Evolutionary conservation across 2,329 filamentous ascomycete genomes (phyloP).

Genomic region (Biscogniauxia marginata): DNA sequence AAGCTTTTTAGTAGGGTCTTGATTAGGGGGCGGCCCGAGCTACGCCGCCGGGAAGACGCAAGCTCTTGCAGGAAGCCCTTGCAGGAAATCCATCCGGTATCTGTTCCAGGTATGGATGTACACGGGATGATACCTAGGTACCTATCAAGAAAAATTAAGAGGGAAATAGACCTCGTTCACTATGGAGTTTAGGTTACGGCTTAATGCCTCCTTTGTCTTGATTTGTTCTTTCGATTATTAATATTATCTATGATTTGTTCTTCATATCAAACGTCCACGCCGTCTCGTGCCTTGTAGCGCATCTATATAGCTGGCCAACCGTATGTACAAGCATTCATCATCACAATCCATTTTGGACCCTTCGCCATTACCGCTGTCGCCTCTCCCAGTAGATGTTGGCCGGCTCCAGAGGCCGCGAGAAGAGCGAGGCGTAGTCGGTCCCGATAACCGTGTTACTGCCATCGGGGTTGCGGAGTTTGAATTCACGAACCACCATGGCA

Average conservation of each 20-base stretch:
- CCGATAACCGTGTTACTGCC: slow-evolving; percentile 67
- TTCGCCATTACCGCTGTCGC: slow-evolving; percentile 41
- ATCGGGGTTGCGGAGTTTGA: slow-evolving; percentile 76
- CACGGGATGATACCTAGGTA: too few relatives aligned
- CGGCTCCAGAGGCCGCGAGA: slow-evolving; percentile 70
- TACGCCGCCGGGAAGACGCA: too few relatives aligned
- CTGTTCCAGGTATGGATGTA: too few relatives aligned
- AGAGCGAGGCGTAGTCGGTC: slow-evolving; percentile 68
- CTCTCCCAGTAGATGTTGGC: slow-evolving; percentile 75
- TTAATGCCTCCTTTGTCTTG: too few relatives aligned
- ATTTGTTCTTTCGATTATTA: neutral
- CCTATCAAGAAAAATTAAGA: too few relatives aligned
- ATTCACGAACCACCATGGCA: slow-evolving; percentile 70
- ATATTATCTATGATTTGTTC: neutral
- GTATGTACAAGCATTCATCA: slow-evolving; percentile 19
- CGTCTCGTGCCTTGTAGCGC: neutral
- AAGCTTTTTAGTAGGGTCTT: neutral
- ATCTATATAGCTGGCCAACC: neutral
- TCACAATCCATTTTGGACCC: slow-evolving; percentile 1
- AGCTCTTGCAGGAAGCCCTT: too few relatives aligned
- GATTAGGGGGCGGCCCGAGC: too few relatives aligned
- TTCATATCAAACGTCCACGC: neutral
- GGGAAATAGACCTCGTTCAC: too few relatives aligned
- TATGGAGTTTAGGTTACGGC: too few relatives aligned
- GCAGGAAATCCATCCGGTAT: too few relatives aligned